Base-by-base conservation (phyloP, 2,329 filamentous ascomycete species). In the Nemania diffusa region DNA sequence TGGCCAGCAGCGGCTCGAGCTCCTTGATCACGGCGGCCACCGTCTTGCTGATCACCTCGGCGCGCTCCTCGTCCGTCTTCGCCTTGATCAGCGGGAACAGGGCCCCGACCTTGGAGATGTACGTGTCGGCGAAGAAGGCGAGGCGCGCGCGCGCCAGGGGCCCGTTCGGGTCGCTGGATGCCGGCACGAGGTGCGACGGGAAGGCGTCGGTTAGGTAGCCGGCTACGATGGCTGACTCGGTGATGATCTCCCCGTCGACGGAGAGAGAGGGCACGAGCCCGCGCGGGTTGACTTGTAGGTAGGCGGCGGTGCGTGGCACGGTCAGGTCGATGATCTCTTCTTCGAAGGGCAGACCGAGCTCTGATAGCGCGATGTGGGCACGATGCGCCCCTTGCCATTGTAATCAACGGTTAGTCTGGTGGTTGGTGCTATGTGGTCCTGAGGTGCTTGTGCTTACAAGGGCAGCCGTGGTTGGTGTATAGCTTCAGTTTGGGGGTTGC, bases 271-370 rank as follows among this genome's bases (percentile, higher is more conserved):
- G 92, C 4, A 96, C 92, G 2, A 94, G 87, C 15, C 93, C 93
- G 64, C 92, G 88, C 71, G 92, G 92, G 81, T 95, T 94, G 76
- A 96, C 81, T 58, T 90, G 83, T 8, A 96, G 85, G 77, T 95
- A 96, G 83, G 90, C 92, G 42, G 87, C 82, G 29, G 90, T 88
- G 9, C 92, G 88, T 0, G 92, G 92, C 9, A 79, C 85, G 72
- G 81, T 79, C 53, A 96, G 84, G 77, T 95, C 91, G 73, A 97
- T 91, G 64, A 88, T 87, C 67, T 92, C 88, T 71, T 93, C 89
- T 64, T 92, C 88, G 73, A 88, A 92, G 0, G 87, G 82, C 32
- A 94, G 75, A 11, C 84, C 84, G 13, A 91, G 85, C 75, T 93
- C 91, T 32, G 85, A 84, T 27, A 94, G 84, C 5, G 86, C 86